Percentiles rank a stretch among this genome's conserved stretches.
Evolutionary conservation across 768 basidiomycete species (phyloP).

Genomic region (Phanerochaete carnosa): DNA sequence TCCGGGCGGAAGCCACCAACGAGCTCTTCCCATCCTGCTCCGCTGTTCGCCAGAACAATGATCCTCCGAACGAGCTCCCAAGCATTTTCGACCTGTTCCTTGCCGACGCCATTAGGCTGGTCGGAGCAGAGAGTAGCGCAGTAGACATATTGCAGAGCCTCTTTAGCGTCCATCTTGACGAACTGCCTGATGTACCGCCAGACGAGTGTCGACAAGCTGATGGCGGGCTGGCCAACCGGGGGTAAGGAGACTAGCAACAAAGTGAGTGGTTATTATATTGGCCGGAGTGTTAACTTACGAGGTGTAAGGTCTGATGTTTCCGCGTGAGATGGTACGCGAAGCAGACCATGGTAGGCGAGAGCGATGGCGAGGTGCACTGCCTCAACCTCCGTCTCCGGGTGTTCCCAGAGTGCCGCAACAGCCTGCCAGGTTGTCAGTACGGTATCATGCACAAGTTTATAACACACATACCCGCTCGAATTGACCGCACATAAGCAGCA

Average conservation of each 20-base stretch:
- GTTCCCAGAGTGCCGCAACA: constrained; percentile 86
- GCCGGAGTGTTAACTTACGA: constrained; percentile 48
- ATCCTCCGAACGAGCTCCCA: constrained; percentile 80
- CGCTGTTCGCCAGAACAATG: constrained; percentile 73
- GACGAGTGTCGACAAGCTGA: constrained; percentile 80
- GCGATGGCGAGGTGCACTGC: constrained; percentile 93
- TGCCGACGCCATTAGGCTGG: constrained; percentile 65
- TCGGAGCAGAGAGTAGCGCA: constrained; percentile 78
- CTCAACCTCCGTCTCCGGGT: constrained; percentile 84
- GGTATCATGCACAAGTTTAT: not conserved
- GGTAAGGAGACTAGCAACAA: constrained; percentile 58
- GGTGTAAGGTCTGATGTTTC: constrained; percentile 85
- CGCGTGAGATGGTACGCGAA: constrained; percentile 77
- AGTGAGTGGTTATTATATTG: not conserved
- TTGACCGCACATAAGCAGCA: constrained; percentile 88
- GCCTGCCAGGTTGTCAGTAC: constrained; percentile 48
- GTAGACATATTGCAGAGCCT: constrained; percentile 93
- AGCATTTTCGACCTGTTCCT: constrained; percentile 77
- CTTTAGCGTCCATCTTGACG: constrained; percentile 88
- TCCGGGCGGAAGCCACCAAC: constrained; percentile 91
- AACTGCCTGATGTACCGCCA: constrained; percentile 95
- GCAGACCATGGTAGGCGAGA: constrained; percentile 87
- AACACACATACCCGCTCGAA: constrained; percentile 75
- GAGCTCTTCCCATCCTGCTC: constrained; percentile 87
- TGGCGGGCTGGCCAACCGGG: constrained; percentile 62